Evolutionary conservation across 2,329 filamentous ascomycete species (phyloP).

Genomic region (Pseudohalonectria lignicola): DNA sequence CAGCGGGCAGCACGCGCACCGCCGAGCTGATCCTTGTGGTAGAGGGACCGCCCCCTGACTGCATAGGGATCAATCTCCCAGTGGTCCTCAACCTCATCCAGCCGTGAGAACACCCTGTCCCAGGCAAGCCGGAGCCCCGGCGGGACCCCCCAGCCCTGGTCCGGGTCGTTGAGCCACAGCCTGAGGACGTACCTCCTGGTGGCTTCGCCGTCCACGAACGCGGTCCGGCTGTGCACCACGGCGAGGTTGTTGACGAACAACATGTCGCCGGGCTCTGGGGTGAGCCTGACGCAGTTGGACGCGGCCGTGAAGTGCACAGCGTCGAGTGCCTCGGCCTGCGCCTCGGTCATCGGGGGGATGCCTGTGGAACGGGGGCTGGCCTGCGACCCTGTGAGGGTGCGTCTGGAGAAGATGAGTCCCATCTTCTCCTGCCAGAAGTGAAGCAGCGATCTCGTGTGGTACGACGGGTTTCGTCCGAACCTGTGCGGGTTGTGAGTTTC

Average conservation of each 20-base stretch:
- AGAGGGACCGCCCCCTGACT: too few relatives aligned
- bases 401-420: background rate
- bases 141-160: background rate
- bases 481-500: background rate
- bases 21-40: too few relatives aligned
- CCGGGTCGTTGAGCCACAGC: background rate
- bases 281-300: background rate
- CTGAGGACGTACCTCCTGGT: background rate
- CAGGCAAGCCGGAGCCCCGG: background rate
- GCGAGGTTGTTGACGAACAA: constrained; percentile 1
- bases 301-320: background rate
- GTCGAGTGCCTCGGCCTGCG: constrained; percentile 1
- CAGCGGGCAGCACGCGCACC: too few relatives aligned
- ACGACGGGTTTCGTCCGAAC: background rate
- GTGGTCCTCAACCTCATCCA: background rate
- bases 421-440: background rate
- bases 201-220: background rate
- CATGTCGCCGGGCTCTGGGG: background rate
- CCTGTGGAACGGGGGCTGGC: background rate
- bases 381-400: background rate
- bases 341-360: background rate
- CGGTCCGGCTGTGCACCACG: background rate
- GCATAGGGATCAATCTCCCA: too few relatives aligned
- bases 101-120: background rate
- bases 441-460: background rate